Conservation (phyloP, 768 basidiomycete genomes). For the Sutorius australiensis region DNA sequence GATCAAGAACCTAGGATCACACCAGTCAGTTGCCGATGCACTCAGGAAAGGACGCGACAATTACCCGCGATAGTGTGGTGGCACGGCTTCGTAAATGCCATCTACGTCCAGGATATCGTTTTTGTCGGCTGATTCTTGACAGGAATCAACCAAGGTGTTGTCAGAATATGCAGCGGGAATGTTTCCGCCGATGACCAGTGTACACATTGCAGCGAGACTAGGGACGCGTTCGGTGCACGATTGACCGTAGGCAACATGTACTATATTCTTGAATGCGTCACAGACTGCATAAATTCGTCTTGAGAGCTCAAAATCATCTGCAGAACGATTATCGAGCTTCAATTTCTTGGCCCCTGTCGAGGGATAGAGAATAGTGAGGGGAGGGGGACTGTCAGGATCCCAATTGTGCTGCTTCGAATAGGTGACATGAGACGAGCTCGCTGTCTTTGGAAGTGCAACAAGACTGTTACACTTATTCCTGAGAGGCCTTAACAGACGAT, state of each 20-base stretch:
- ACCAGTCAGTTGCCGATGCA: constrained; percentile 4
- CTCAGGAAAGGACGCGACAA: constrained; percentile 5
- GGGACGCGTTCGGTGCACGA: constrained; percentile 23
- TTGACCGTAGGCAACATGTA: constrained; percentile 34
- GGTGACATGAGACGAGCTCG: constrained; percentile 12
- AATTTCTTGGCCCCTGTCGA: constrained; percentile 35
- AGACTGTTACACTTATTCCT: constrained; percentile 43
- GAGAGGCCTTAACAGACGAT: constrained; percentile 46
- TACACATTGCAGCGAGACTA: constrained; percentile 45
- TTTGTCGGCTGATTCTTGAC: constrained; percentile 24
- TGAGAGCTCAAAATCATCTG: constrained; percentile 41
- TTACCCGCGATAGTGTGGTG: constrained; percentile 50
- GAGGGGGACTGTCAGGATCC: constrained; percentile 25
- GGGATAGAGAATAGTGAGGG: constrained; percentile 37
- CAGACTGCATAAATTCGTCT: constrained; percentile 49
- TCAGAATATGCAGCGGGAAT: constrained; percentile 31
- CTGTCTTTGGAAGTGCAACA: constrained; percentile 23
- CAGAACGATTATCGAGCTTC: constrained; percentile 32
- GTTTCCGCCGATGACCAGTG: constrained; percentile 44
- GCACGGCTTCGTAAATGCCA: constrained; percentile 50
- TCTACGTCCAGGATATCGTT: constrained; percentile 29
- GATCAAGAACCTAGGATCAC: constrained; percentile 40
- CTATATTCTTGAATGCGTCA: constrained; percentile 53
- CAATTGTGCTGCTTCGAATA: constrained; percentile 18
- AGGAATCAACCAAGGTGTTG: constrained; percentile 9